Conservation (phyloP, 1,284 basidiomycete species). For the Veloboletus limbatus region DNA sequence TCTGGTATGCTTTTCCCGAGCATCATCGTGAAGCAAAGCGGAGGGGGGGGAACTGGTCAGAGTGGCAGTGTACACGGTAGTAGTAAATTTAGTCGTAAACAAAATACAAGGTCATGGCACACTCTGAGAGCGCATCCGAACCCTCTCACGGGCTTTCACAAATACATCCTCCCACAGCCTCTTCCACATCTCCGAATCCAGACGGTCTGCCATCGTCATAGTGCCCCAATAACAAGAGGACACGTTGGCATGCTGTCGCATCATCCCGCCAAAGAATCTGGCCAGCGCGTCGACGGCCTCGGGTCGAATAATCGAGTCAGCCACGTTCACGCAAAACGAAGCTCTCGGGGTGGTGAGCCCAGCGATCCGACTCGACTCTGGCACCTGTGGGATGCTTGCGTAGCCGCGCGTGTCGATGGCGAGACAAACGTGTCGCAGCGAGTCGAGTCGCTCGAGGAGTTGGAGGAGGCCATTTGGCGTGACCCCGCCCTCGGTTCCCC, state of each 20-base stretch:
- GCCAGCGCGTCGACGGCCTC: constrained; percentile 15
- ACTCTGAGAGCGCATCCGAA: neutral
- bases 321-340: constrained; percentile 16
- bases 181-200: constrained; percentile 17
- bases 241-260: constrained; percentile 7
- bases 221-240: constrained; percentile 16
- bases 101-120: no score
- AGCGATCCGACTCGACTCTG: neutral
- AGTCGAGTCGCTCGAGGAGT: constrained; percentile 13
- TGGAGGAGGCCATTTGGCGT: constrained; percentile 17
- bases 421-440: constrained; percentile 16
- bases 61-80: no score
- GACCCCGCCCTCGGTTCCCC: constrained; percentile 15
- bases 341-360: neutral
- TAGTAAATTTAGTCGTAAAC: no score
- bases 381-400: neutral
- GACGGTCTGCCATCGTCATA: constrained; percentile 12
- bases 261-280: constrained; percentile 16
- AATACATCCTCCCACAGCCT: constrained; percentile 23
- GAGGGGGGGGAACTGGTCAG: no score
- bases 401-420: constrained; percentile 23
- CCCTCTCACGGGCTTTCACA: constrained; percentile 14
- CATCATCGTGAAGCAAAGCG: constrained; percentile 32
- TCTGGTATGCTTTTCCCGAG: constrained; percentile 46
- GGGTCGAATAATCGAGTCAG: constrained; percentile 18